Evolutionary conservation across 2,329 filamentous ascomycete genomes (phyloP).

Genomic region (Fusarium heterosporum): DNA sequence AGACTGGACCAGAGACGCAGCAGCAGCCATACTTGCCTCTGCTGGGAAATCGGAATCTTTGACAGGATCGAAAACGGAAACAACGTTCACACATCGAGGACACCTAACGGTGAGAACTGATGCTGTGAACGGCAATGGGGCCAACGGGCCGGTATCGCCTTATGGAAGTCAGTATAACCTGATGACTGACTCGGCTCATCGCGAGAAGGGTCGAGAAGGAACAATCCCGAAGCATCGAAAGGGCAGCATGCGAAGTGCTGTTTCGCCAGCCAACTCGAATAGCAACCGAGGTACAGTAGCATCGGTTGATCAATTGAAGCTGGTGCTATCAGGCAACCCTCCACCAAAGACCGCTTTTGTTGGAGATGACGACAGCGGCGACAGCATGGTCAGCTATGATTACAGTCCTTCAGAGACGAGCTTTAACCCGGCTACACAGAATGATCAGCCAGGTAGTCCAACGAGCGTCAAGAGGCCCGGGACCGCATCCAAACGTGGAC

Average conservation of each 20-base stretch:
- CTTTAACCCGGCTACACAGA: conserved; percentile 60
- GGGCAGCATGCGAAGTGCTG: conserved; percentile 64
- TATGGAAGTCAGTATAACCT: conserved; percentile 63
- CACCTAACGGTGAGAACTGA: conserved; percentile 68
- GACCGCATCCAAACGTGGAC: conserved; percentile 55
- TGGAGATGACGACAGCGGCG: conserved; percentile 65
- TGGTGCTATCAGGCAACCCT: conserved; percentile 66
- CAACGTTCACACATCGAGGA: conserved; percentile 63
- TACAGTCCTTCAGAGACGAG: conserved; percentile 74
- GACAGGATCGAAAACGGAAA: conserved; percentile 78
- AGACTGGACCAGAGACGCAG: conserved; percentile 83
- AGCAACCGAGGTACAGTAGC: conserved; percentile 65
- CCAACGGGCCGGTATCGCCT: conserved; percentile 57
- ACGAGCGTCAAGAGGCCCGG: conserved; percentile 49
- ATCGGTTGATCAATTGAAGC: conserved; percentile 73
- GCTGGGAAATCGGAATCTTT: conserved; percentile 79
- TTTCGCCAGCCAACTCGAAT: conserved; percentile 59
- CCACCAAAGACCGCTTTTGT: conserved; percentile 54
- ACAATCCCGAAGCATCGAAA: conserved; percentile 61
- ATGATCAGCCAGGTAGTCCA: conserved; percentile 49
- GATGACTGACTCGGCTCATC: conserved; percentile 58
- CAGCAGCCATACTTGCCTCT: conserved; percentile 75
- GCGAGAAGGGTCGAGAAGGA: conserved; percentile 48
- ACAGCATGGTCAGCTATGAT: conserved; percentile 79
- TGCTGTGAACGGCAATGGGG: conserved; percentile 54